Evolutionary conservation across 345 rosid genomes (phyloP).

Genomic region (Cardiospermum halicacabum): DNA sequence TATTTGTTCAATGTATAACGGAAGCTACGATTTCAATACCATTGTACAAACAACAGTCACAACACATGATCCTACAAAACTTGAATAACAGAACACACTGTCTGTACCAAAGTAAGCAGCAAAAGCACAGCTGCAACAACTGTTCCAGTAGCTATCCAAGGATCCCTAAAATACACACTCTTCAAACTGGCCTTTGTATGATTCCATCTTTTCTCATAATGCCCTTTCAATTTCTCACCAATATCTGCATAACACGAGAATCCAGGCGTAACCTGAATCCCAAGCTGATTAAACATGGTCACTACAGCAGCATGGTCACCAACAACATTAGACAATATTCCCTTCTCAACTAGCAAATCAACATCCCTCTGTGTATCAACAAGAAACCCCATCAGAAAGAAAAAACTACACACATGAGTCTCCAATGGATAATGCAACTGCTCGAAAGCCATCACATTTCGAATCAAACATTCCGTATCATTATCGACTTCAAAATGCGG

Average conservation of each 20-base stretch:
- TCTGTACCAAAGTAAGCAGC: slow-evolving; percentile 14
- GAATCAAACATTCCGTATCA: neutral
- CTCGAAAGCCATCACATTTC: slow-evolving; percentile 2
- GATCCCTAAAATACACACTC: slow-evolving; percentile 25
- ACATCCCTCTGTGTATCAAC: slow-evolving; percentile 1
- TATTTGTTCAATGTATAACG: slow-evolving; percentile 16
- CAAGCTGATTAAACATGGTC: neutral
- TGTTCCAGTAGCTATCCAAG: slow-evolving; percentile 23
- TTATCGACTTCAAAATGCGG: neutral
- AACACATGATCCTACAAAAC: too few species aligned
- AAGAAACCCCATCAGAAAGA: neutral
- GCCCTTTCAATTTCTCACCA: neutral
- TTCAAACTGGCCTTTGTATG: slow-evolving; percentile 13
- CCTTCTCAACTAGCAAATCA: neutral
- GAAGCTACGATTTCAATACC: too few species aligned
- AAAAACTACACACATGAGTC: neutral
- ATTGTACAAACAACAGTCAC: too few species aligned
- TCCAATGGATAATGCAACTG: neutral
- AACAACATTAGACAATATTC: neutral
- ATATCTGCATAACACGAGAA: neutral
- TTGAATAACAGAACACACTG: slow-evolving; percentile 2
- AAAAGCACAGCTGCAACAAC: slow-evolving; percentile 6
- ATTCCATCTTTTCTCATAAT: neutral
- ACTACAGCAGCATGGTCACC: neutral
- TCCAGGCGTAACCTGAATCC: neutral